These are phyloP conservation scores for Acacia pycnantha DNA, from an alignment of 331 rosid species.

Conservation along the genomic window DNA sequence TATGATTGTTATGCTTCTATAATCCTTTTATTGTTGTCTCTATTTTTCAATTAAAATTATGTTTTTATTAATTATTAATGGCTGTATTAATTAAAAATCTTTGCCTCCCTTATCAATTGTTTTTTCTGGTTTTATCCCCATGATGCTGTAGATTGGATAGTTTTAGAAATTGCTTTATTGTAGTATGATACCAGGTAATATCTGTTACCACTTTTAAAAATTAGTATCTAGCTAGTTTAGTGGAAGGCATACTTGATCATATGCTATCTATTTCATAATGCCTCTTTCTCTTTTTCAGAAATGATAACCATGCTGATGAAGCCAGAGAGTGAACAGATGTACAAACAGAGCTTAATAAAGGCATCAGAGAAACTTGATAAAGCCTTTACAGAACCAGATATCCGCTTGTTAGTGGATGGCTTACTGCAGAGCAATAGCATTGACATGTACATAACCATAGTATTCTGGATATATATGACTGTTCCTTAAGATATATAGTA, in stretches of 20 bases:
- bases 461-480: constrained; percentile 8
- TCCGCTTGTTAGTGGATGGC: constrained; percentile 56
- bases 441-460: constrained; percentile 53
- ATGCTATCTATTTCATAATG: not conserved
- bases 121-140: not conserved
- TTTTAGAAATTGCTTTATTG: not conserved
- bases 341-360: constrained; percentile 45
- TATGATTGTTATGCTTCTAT: not conserved
- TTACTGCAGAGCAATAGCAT: constrained; percentile 58
- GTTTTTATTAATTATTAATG: no score
- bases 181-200: not conserved
- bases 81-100: not conserved
- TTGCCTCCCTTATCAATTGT: not conserved
- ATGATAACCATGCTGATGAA: constrained; percentile 51
- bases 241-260: not conserved
- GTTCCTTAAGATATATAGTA: not conserved
- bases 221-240: not conserved
- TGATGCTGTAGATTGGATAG: not conserved
- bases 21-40: not conserved
- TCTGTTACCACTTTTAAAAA: not conserved
- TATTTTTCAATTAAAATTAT: not conserved
- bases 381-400: constrained; percentile 55
- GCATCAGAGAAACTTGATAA: constrained; percentile 66
- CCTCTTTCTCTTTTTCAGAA: constrained; percentile 43
- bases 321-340: constrained; percentile 44